Conservation (phyloP, 1,284 basidiomycete species). For the Mycena citricolor region DNA sequence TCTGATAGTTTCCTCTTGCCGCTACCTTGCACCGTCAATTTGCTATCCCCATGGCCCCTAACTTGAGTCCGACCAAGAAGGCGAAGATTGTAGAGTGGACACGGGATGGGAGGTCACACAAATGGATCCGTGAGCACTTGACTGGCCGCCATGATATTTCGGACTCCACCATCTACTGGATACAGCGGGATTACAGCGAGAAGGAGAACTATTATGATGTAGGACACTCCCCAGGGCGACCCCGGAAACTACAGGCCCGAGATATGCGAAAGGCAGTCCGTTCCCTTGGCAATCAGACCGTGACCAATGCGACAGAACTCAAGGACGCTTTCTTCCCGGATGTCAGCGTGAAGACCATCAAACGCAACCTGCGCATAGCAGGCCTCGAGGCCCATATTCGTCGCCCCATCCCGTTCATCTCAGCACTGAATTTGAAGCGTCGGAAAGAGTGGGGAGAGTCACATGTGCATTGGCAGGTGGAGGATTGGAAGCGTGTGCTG, state of each 20-base stretch:
- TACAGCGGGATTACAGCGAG: slow-evolving; percentile 13
- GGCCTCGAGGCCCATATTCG: too few relatives aligned
- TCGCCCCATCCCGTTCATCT: too few relatives aligned
- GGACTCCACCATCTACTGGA: slow-evolving; percentile 13
- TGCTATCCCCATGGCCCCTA: too few relatives aligned
- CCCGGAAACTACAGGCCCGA: slow-evolving; percentile 11
- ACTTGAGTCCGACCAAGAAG: slow-evolving; percentile 15
- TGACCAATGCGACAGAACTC: background rate
- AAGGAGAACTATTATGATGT: slow-evolving; percentile 24
- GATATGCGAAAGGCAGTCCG: slow-evolving; percentile 13
- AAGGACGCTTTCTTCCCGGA: too few relatives aligned
- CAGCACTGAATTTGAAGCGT: too few relatives aligned
- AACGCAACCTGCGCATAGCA: too few relatives aligned
- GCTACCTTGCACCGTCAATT: too few relatives aligned
- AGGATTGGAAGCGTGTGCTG: background rate
- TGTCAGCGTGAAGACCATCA: too few relatives aligned
- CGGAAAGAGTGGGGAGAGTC: background rate
- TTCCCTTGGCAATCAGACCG: background rate
- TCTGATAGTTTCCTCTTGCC: too few relatives aligned
- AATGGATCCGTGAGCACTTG: slow-evolving; percentile 15
- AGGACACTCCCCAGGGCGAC: slow-evolving; percentile 17
- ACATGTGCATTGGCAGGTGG: background rate
- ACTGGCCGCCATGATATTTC: slow-evolving; percentile 10
- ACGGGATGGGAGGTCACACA: slow-evolving; percentile 11
- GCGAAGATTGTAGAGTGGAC: slow-evolving; percentile 19